Conservation (phyloP, 345 rosid genomes). For the Erodium maritimum region DNA sequence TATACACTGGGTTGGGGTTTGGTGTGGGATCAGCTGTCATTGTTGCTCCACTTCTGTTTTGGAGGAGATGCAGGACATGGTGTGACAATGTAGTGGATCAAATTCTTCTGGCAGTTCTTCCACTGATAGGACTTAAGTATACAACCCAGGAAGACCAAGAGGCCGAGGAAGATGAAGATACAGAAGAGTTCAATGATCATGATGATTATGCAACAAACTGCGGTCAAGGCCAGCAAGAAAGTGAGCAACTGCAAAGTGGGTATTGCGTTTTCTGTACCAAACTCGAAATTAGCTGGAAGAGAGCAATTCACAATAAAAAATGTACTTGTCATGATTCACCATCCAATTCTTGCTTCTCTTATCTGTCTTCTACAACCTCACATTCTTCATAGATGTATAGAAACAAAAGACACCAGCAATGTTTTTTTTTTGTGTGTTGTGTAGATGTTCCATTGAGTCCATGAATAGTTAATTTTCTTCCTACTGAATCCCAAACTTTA, state of each 20-base stretch:
- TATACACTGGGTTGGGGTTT: conserved; percentile 27
- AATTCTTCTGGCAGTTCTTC: conserved; percentile 22
- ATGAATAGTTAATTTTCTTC: no score
- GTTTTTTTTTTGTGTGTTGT: not conserved
- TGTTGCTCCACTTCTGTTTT: conserved; percentile 23
- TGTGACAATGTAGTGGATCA: conserved; percentile 21
- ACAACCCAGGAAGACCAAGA: conserved; percentile 16
- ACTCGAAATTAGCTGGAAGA: conserved; percentile 31
- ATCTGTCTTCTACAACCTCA: conserved; percentile 19
- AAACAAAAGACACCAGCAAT: not conserved
- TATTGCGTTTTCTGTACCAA: conserved; percentile 57
- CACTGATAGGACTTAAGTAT: conserved; percentile 30
- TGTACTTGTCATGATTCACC: conserved; percentile 40
- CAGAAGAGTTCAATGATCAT: not conserved
- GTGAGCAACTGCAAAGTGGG: conserved; percentile 13
- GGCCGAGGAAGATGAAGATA: conserved; percentile 17
- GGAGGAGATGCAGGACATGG: conserved; percentile 15
- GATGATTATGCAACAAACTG: conserved; percentile 5
- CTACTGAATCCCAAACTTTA: no score
- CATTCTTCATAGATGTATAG: conserved; percentile 16
- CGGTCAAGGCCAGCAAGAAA: conserved; percentile 3
- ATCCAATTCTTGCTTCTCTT: conserved; percentile 24
- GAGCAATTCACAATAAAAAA: conserved; percentile 30
- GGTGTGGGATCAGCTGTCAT: conserved; percentile 28
- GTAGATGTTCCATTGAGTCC: no score